These are phyloP conservation scores for Yamadazyma sp. DNA, from an alignment of 805 yeast species.

Conservation along the genomic window DNA sequence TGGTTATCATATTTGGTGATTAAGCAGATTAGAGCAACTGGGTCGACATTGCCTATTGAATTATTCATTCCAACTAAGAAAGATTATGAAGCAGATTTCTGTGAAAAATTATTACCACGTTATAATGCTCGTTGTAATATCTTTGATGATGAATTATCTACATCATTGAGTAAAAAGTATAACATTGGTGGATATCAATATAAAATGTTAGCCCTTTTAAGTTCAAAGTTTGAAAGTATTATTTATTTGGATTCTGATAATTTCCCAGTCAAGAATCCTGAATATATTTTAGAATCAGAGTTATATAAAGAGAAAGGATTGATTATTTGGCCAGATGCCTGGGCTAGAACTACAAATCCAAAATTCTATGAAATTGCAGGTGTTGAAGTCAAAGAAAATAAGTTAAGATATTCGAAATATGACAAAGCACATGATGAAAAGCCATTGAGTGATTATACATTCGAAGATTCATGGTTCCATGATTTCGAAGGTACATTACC, in stretches of 20 bases:
- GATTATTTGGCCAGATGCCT: slow-evolving; percentile 66
- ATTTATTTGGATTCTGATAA: slow-evolving; percentile 52
- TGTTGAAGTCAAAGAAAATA: slow-evolving; percentile 28
- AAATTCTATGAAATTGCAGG: slow-evolving; percentile 53
- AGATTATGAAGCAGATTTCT: slow-evolving; percentile 47
- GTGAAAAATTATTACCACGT: slow-evolving; percentile 41
- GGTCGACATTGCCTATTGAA: slow-evolving; percentile 49
- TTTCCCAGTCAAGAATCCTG: slow-evolving; percentile 41
- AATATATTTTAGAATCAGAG: slow-evolving; percentile 44
- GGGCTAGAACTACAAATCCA: slow-evolving; percentile 69
- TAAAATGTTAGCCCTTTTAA: slow-evolving; percentile 57
- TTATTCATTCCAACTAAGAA: slow-evolving; percentile 41
- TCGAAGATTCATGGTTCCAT: slow-evolving; percentile 45
- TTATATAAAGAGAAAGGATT: slow-evolving; percentile 47
- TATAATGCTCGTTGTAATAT: slow-evolving; percentile 47
- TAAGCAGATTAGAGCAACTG: slow-evolving; percentile 42
- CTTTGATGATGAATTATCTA: slow-evolving; percentile 28
- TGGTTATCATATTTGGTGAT: slow-evolving; percentile 52
- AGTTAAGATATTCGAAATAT: slow-evolving; percentile 29
- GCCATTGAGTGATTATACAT: slow-evolving; percentile 24
- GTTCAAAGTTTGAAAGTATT: slow-evolving; percentile 52
- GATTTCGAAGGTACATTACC: slow-evolving; percentile 63
- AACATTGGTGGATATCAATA: slow-evolving; percentile 47
- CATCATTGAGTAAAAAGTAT: slow-evolving; percentile 15
- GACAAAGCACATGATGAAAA: slow-evolving; percentile 31